phyloP scores from a whole-genome alignment of 805 yeast genomes.

The Starmerella sp. region DNA sequence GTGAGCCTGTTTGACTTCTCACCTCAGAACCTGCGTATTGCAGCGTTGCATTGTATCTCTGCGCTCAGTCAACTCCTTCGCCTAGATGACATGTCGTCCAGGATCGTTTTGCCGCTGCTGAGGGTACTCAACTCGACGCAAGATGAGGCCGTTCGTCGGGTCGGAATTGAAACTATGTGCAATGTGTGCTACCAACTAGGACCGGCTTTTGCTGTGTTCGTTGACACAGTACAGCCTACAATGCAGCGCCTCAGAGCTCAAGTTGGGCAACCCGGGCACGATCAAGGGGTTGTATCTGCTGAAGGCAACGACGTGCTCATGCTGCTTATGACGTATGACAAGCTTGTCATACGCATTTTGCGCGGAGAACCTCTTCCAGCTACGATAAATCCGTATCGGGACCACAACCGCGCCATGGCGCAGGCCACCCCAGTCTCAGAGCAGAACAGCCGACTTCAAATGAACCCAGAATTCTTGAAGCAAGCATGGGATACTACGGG shows the following conservation, averaged over 20 bases:
- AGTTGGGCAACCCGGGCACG: constrained; percentile 7
- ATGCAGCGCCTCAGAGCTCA: constrained; percentile 16
- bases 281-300: constrained; percentile 58
- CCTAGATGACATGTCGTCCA: constrained; percentile 76
- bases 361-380: constrained; percentile 82
- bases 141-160: constrained; percentile 47
- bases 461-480: constrained; percentile 51
- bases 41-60: constrained; percentile 76
- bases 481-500: constrained; percentile 88
- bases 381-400: constrained; percentile 42
- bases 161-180: constrained; percentile 63
- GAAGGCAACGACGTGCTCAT: constrained; percentile 55
- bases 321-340: constrained; percentile 51
- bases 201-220: constrained; percentile 69
- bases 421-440: constrained; percentile 41
- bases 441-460: constrained; percentile 63
- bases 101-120: constrained; percentile 77
- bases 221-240: constrained; percentile 29
- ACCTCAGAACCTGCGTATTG: constrained; percentile 44
- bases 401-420: constrained; percentile 35
- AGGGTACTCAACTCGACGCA: constrained; percentile 46
- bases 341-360: constrained; percentile 61
- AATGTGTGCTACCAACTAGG: constrained; percentile 74
- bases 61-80: constrained; percentile 61
- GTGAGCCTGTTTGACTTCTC: constrained; percentile 72